Base-by-base conservation (phyloP, 2,329 filamentous ascomycete species). In the Cladosporium sp. region DNA sequence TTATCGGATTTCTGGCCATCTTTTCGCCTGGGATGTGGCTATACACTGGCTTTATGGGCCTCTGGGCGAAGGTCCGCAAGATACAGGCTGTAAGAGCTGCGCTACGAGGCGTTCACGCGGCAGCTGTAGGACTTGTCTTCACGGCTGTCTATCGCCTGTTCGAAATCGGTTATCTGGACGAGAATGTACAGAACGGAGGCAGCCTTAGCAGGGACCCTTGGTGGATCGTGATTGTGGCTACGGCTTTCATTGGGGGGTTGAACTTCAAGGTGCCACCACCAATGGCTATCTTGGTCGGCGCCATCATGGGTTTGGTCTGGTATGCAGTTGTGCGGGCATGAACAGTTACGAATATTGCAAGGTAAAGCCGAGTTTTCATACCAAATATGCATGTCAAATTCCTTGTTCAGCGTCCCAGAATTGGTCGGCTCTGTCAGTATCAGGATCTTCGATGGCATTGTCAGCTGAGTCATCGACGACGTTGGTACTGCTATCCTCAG, bases 91-190 rank as follows among this genome's bases (percentile, higher is more conserved):
- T 80, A 1, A 63, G 75, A 26, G 75, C 74, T 60, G 66, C 77
- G 30, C 63, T 82, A 13, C 68, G 76, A n/a, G 79, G 79, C 1
- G 74, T 81, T 43, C 79, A 81, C 67, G 79, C 79, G 14, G 72
- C 77, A 0, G 80, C 79, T n/a, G 78, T 81, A 13, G 79, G 79
- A 0, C 62, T 81, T 36, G 78, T 81, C 0, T 81, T 79, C 62
- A 80, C 79, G 1, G 79, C 80, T 18, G 79, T 82, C 18, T 81
- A 81, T 58, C 67, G 78, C 5, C 72, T 81, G 2, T 81, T 79
- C 76, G 75, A 80, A 66, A 80, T 80, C 66, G 79, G 79, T 0
- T 81, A 79, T 67, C 53, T 81, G 54, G 78, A 78, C 26, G 73
- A 75, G 5, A 73, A 79, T 21, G 70, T 69, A 7, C 75, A 68